Evolutionary conservation across 352 stramenopile genomes (phyloP).

Genomic region (Globisporangium alternatum): DNA sequence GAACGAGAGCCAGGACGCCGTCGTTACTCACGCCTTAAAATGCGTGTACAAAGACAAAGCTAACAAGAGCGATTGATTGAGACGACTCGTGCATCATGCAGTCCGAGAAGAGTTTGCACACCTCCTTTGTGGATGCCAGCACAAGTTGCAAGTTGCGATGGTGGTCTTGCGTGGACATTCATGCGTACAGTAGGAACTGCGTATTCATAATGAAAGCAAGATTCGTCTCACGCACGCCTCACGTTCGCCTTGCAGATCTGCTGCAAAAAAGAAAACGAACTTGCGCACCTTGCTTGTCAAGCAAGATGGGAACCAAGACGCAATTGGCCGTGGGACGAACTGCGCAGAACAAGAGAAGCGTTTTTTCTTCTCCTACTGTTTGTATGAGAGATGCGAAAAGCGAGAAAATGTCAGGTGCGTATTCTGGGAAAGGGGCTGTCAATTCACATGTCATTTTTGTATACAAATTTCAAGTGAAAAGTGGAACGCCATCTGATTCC

Average conservation of each 20-base stretch:
- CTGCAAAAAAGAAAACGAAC: slow-evolving; percentile 2
- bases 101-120: neutral
- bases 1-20: neutral
- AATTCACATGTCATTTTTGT: neutral
- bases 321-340: slow-evolving; percentile 3
- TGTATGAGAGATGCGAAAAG: neutral
- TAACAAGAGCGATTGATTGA: neutral
- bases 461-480: neutral
- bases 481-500: neutral
- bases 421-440: neutral
- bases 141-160: neutral
- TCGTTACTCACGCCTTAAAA: neutral
- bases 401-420: neutral
- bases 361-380: neutral
- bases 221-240: neutral
- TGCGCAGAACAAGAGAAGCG: neutral
- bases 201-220: neutral
- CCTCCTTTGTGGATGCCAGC: neutral
- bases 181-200: neutral
- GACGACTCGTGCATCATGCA: neutral
- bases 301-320: neutral
- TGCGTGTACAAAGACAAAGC: neutral
- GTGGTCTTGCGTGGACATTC: neutral
- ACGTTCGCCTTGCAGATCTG: neutral
- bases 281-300: neutral